phyloP scores from a whole-genome alignment of 169 alveolate species.

The Cryptosporidium baileyi region DNA sequence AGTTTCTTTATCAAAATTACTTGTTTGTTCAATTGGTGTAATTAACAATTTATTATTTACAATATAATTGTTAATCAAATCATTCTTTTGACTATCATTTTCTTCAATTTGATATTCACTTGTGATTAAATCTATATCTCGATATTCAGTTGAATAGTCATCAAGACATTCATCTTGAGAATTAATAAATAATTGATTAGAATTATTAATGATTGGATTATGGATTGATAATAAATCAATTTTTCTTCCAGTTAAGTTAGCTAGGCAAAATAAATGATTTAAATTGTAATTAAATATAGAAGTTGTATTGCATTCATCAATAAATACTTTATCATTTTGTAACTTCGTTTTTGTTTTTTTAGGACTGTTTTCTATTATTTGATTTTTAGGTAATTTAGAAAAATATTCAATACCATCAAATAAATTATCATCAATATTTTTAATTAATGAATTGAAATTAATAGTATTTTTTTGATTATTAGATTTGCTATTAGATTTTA shows the following conservation, averaged over 20 bases:
- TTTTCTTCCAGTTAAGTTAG: conserved; percentile 25
- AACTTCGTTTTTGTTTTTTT: background rate
- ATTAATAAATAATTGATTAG: no score
- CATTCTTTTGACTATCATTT: background rate
- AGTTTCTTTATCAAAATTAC: background rate
- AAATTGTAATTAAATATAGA: conserved; percentile 28
- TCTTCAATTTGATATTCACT: background rate
- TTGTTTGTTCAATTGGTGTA: background rate
- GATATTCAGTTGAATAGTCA: background rate
- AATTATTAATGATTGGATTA: background rate
- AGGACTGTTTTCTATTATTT: background rate
- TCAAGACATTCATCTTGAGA: background rate
- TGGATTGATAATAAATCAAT: conserved; percentile 4
- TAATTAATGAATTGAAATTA: background rate
- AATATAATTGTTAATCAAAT: background rate
- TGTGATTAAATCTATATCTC: background rate
- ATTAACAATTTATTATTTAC: background rate
- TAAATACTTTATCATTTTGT: background rate
- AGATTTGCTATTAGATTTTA: background rate
- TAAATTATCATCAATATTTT: background rate
- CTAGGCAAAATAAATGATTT: conserved; percentile 37
- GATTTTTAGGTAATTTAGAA: background rate
- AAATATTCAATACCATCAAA: conserved; percentile 46
- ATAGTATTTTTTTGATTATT: background rate
- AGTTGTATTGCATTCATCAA: conserved; percentile 4